Conservation (phyloP, 2,329 filamentous ascomycete genomes). For the Botrytis porri region DNA sequence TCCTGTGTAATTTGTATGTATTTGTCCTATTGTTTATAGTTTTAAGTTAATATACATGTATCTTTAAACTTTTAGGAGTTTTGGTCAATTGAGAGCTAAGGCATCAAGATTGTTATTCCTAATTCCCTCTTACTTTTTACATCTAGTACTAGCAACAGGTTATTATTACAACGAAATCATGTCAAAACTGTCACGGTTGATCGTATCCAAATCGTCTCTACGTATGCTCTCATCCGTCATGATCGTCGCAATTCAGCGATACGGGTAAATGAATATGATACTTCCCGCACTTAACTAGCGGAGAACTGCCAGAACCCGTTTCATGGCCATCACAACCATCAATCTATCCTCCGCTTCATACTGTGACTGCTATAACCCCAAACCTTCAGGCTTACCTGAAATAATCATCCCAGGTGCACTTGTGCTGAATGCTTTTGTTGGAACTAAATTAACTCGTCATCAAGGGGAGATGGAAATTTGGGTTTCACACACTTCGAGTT, state of each 20-base stretch:
- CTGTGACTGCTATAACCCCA: not conserved
- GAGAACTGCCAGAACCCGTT: not conserved
- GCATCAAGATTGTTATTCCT: not conserved
- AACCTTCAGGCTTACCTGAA: not conserved
- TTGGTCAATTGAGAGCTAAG: not conserved
- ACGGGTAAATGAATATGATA: not conserved
- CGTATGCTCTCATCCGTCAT: not conserved
- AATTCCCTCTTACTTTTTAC: not conserved
- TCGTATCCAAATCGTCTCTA: no score
- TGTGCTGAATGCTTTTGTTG: not conserved
- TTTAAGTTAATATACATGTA: not conserved
- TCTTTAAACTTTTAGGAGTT: not conserved
- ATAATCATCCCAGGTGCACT: not conserved
- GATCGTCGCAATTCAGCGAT: not conserved
- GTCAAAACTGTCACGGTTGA: not conserved
- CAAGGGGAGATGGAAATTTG: not conserved
- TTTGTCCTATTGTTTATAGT: not conserved
- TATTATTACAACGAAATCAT: not conserved
- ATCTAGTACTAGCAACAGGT: not conserved
- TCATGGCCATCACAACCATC: not conserved
- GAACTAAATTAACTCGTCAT: no score
- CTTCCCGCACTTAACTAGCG: not conserved
- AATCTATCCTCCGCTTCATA: not conserved
- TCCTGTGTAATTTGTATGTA: not conserved
- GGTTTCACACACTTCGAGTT: not conserved